Percentiles rank a stretch among this genome's conserved stretches.
These are phyloP conservation scores for Craspedostauros australis DNA, from an alignment of 108 stramenopile species.

Conservation along the genomic window DNA sequence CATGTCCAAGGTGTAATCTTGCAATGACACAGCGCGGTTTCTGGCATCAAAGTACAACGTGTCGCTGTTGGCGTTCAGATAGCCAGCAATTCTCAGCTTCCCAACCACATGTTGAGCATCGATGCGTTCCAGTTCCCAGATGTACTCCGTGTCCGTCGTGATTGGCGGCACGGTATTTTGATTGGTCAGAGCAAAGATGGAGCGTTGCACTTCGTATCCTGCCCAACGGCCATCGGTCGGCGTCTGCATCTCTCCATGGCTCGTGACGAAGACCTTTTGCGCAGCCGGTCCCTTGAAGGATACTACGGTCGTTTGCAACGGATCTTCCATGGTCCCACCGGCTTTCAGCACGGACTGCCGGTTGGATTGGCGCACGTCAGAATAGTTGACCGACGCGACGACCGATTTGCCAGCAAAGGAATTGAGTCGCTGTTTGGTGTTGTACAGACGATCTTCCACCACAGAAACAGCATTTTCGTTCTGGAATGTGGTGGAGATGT, in stretches of 20 bases:
- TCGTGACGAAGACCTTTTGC: conserved; percentile 68
- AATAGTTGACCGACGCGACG: conserved; percentile 73
- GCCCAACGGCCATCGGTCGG: conserved; percentile 33
- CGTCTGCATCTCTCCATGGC: conserved; percentile 32
- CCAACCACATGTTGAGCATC: conserved; percentile 40
- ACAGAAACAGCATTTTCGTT: too few relatives aligned
- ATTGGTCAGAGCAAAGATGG: conserved; percentile 83
- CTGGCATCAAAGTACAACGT: conserved; percentile 72
- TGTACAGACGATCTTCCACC: conserved; percentile 70
- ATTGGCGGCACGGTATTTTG: conserved; percentile 76
- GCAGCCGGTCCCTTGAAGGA: conserved; percentile 81
- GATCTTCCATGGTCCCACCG: conserved; percentile 63
- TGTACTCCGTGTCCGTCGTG: conserved; percentile 69
- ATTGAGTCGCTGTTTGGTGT: conserved; percentile 52
- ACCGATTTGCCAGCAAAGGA: conserved; percentile 65
- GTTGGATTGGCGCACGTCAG: conserved; percentile 65
- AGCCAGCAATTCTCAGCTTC: conserved; percentile 55
- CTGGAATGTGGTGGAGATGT: conserved; percentile 49
- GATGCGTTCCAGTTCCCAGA: conserved; percentile 52
- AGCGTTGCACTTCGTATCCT: conserved; percentile 64
- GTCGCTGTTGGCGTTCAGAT: conserved; percentile 72
- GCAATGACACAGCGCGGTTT: conserved; percentile 69
- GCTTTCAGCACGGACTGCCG: conserved; percentile 50
- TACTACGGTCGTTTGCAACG: conserved; percentile 63
- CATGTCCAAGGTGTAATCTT: conserved; percentile 57